Conservation (phyloP, 202 grass and related monocot species). For the Schoenoplectus triqueter region DNA sequence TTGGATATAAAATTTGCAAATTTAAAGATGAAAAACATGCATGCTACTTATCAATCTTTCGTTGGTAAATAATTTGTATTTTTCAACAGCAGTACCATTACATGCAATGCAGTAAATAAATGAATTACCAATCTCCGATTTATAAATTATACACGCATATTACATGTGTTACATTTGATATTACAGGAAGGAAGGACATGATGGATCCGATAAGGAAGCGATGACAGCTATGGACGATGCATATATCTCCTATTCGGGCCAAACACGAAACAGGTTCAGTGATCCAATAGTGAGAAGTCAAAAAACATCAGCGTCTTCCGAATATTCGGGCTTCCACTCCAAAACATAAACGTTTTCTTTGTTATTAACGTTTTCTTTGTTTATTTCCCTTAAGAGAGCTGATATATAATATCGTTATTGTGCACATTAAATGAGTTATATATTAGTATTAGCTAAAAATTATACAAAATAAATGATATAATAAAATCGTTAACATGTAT, state of each 20-base stretch:
- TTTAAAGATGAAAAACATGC: not conserved
- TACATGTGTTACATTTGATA: not conserved
- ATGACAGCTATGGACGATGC: slow-evolving; percentile 22
- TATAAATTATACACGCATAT: not conserved
- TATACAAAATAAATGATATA: too few relatives aligned
- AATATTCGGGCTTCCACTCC: not conserved
- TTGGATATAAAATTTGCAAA: not conserved
- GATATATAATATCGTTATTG: too few relatives aligned
- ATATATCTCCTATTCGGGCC: slow-evolving; percentile 10
- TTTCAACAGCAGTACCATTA: too few relatives aligned
- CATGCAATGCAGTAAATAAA: too few relatives aligned
- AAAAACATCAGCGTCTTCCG: not conserved
- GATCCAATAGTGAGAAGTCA: not conserved
- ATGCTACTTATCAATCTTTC: not conserved
- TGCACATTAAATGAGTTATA: too few relatives aligned
- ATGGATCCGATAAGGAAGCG: slow-evolving; percentile 10
- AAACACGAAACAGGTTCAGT: not conserved
- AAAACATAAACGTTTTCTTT: not conserved
- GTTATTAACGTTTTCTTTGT: not conserved
- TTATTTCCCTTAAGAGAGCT: not conserved
- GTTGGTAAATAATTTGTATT: not conserved
- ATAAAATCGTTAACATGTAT: too few relatives aligned
- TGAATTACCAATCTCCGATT: not conserved
- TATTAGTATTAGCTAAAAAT: too few relatives aligned
- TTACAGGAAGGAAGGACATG: not conserved